Evolutionary conservation across 352 stramenopile genomes (phyloP).

Genomic region (Pythium plurisporium): DNA sequence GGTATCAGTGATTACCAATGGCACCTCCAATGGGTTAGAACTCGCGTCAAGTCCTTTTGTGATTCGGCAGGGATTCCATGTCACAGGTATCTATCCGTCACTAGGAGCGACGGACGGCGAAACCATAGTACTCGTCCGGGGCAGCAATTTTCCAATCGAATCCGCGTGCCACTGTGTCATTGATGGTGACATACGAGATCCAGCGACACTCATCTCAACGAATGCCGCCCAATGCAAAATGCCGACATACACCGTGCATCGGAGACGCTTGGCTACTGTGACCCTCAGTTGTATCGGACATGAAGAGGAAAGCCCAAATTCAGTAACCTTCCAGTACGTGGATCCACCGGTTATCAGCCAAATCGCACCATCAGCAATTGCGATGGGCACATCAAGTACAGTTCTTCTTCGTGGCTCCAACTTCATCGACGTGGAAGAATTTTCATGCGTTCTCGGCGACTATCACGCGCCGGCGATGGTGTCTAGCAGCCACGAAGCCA

Average conservation of each 20-base stretch:
- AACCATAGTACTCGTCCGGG: background rate
- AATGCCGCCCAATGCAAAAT: constrained; percentile 1
- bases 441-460: constrained; percentile 4
- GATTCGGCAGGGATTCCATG: background rate
- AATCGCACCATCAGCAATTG: background rate
- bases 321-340: constrained; percentile 11
- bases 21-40: background rate
- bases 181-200: background rate
- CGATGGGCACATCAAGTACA: background rate
- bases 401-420: constrained; percentile 3
- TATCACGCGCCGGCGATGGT: constrained; percentile 1
- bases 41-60: background rate
- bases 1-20: background rate
- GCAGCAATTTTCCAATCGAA: constrained; percentile 1
- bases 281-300: background rate
- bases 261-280: background rate
- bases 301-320: background rate
- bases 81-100: background rate
- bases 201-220: background rate
- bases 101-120: constrained; percentile 1
- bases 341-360: constrained; percentile 4
- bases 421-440: background rate
- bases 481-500: constrained; percentile 2
- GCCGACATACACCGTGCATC: constrained; percentile 1
- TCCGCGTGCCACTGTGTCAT: constrained; percentile 1